A percentile compares a stretch with the other conserved stretches of the same genome.
Evolutionary conservation across 257 asterid genomes (phyloP).

Genomic region (Nicotiana knightiana): DNA sequence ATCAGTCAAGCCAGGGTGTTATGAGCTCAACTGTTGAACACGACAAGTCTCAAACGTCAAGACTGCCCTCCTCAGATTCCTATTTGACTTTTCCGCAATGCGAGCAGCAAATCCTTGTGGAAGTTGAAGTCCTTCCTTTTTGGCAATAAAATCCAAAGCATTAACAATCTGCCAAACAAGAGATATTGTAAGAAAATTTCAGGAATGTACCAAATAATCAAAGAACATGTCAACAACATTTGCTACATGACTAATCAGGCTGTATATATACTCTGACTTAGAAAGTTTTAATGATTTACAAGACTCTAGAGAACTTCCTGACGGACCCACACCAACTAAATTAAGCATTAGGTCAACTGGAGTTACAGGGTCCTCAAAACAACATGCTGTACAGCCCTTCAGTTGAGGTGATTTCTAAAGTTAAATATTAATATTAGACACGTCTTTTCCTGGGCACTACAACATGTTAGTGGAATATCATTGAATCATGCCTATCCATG

Average conservation of each 20-base stretch:
- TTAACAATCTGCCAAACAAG: conserved; percentile 46
- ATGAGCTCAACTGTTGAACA: conserved; percentile 76
- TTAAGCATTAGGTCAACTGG: not conserved
- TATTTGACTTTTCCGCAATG: conserved; percentile 72
- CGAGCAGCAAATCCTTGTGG: conserved; percentile 79
- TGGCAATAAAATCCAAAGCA: conserved; percentile 84
- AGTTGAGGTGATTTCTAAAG: not conserved
- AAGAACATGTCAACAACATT: conserved; percentile 3
- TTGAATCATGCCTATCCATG: not conserved
- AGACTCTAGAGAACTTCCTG: not conserved
- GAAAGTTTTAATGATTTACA: not conserved
- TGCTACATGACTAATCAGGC: not conserved
- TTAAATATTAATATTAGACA: not conserved
- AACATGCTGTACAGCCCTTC: not conserved
- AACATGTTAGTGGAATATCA: not conserved
- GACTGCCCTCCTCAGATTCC: conserved; percentile 91
- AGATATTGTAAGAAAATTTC: not conserved
- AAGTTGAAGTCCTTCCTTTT: conserved; percentile 81
- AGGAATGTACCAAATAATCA: not conserved
- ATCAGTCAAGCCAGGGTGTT: conserved; percentile 13
- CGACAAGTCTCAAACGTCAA: conserved; percentile 86
- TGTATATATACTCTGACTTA: not conserved
- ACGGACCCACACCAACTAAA: not conserved
- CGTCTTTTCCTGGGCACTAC: not conserved
- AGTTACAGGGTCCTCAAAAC: not conserved